These are phyloP conservation scores for Ziziphus jujuba DNA, from an alignment of 306 rosid genomes.

Conservation along the genomic window DNA sequence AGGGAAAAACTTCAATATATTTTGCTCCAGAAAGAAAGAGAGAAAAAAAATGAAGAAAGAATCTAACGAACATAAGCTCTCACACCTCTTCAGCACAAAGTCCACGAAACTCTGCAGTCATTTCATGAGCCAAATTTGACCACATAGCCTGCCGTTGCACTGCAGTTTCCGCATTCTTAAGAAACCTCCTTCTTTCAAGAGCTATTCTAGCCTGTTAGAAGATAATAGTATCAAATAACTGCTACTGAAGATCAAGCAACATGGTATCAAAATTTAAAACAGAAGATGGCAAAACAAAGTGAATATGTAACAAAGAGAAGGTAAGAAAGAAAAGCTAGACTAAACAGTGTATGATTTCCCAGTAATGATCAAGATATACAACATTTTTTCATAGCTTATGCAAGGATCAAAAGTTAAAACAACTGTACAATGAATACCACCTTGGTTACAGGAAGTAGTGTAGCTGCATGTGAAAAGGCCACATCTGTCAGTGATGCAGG, in stretches of 20 bases:
- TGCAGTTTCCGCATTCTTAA: slow-evolving; percentile 92
- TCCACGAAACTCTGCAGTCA: slow-evolving; percentile 98
- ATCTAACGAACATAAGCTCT: slow-evolving; percentile 14
- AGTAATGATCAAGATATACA: background rate
- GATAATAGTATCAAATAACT: slow-evolving; percentile 28
- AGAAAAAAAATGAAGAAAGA: slow-evolving; percentile 7
- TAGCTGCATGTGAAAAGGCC: slow-evolving; percentile 98
- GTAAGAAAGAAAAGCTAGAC: background rate
- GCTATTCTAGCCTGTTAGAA: slow-evolving; percentile 88
- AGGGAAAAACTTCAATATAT: slow-evolving; percentile 4
- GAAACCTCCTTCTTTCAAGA: slow-evolving; percentile 90
- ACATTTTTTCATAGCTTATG: slow-evolving; percentile 2
- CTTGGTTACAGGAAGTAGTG: slow-evolving; percentile 97
- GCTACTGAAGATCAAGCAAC: slow-evolving; percentile 26
- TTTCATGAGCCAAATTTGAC: slow-evolving; percentile 97
- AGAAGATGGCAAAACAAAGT: background rate
- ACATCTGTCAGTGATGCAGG: slow-evolving; percentile 95
- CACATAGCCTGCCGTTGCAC: slow-evolving; percentile 96
- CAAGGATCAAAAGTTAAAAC: background rate
- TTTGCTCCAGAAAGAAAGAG: background rate
- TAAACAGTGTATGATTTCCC: background rate
- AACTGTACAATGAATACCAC: slow-evolving; percentile 36
- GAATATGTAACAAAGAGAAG: slow-evolving; percentile 15
- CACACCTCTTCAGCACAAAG: slow-evolving; percentile 98
- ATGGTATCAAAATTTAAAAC: slow-evolving; percentile 5